Base-by-base conservation (phyloP, 768 basidiomycete genomes). In the Kwoniella shandongensis region DNA sequence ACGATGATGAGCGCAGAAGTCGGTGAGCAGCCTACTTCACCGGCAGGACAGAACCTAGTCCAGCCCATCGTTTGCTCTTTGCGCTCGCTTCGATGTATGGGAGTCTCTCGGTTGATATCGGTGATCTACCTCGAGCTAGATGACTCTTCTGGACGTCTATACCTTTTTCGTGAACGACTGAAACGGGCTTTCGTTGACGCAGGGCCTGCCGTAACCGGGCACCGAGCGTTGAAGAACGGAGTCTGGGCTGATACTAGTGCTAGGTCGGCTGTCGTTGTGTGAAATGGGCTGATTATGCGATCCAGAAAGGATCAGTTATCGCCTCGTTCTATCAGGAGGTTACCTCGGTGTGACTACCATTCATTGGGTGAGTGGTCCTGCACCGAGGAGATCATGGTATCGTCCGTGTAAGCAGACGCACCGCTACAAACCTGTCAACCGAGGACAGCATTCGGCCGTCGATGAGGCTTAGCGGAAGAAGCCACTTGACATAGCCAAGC, bases 201-300 rank as follows among this genome's bases (percentile, higher is more conserved):
- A 11, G 41, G 41, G 1, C 18, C 32, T 7, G 30, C 35, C n/a
- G 32, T 53, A 1, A 26, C 40, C 7, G 51, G 44, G 23, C 22
- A 45, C 18, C 26, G 42, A 20, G 42, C 52, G 13, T 35, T 42
- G 7, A 26, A 26, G 20, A 32, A 45, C 12, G 41, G 30, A 13
- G 17, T 20, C n/a, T 54, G 52, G 52, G 44, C 52, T 22, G 44
- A 54, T 8, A 27, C 18, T 26, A 18, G 41, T 30, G 30, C 22
- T 54, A 23, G 52, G 46, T 23, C 36, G 51, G 15, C 26, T 45
- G 12, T 42, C 52, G 2, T 36, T 45, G 17, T 54, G 42, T 23
- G 25, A 38, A 44, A 45, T 45, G 52, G 30, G 52, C n/a, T n/a
- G n/a, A n/a, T n/a, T n/a, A n/a, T n/a, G n/a, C n/a, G n/a, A n/a